phyloP scores from a whole-genome alignment of 2,329 filamentous ascomycete genomes.

The Paradendryphiella salina region DNA sequence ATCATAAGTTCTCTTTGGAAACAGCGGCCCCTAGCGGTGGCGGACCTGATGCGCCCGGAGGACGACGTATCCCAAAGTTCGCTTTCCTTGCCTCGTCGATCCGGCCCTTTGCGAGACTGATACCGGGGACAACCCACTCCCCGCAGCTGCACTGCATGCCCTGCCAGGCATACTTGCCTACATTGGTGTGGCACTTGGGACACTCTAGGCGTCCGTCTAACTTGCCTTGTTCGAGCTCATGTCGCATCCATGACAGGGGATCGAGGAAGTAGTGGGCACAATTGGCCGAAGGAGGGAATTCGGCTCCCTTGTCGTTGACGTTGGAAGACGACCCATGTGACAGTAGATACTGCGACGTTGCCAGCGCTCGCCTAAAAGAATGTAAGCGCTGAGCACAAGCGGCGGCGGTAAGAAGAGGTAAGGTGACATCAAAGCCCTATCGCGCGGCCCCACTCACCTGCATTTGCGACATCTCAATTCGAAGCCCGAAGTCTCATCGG shows the following conservation, averaged over 20 bases:
- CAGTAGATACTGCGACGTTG: conserved; percentile 68
- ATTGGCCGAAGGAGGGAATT: conserved; percentile 24
- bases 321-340: conserved; percentile 57
- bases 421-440: conserved; percentile 10
- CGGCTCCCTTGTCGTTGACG: conserved; percentile 16
- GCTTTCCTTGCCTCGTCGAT: conserved; percentile 68
- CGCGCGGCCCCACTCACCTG: conserved; percentile 57
- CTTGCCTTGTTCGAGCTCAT: conserved; percentile 77
- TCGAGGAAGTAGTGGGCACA: conserved; percentile 92
- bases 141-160: conserved; percentile 91
- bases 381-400: conserved; percentile 33
- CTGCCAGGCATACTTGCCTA: conserved; percentile 96
- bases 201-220: conserved; percentile 85
- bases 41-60: conserved; percentile 30
- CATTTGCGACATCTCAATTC: conserved; percentile 91
- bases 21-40: conserved; percentile 10
- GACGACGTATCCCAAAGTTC: conserved; percentile 39
- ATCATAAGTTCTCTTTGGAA: conserved; percentile 17
- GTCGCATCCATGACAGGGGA: conserved; percentile 92
- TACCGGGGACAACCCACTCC: conserved; percentile 87
- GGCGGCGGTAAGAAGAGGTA: conserved; percentile 12
- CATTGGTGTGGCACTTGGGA: conserved; percentile 79
- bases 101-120: conserved; percentile 79
- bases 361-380: conserved; percentile 58
- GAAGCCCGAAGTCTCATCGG: conserved; percentile 48